Evolutionary conservation across 345 rosid genomes (phyloP).

Genomic region (Viola odorata): DNA sequence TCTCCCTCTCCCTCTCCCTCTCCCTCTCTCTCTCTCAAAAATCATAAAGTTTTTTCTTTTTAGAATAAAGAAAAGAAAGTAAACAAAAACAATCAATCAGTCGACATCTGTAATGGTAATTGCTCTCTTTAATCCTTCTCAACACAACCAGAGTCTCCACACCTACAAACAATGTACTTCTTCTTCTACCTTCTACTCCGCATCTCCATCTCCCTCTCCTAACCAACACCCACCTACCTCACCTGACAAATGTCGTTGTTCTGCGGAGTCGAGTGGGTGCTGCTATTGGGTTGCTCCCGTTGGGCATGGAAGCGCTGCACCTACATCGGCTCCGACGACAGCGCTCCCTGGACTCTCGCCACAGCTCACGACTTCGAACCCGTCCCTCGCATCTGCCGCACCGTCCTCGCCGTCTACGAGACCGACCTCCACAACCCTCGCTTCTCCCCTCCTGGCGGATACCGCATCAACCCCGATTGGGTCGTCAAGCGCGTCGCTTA

Average conservation of each 20-base stretch:
- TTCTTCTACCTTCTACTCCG: neutral
- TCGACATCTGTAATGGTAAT: no score
- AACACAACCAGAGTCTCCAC: no score
- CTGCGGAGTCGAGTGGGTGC: slow-evolving; percentile 68
- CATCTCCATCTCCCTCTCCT: neutral
- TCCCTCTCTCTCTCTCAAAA: neutral
- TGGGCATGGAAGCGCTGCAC: slow-evolving; percentile 98
- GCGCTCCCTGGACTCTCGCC: slow-evolving; percentile 66
- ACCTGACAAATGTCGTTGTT: slow-evolving; percentile 45
- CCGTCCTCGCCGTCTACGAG: slow-evolving; percentile 76
- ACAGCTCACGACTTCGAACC: slow-evolving; percentile 70
- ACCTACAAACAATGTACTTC: no score
- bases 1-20: neutral
- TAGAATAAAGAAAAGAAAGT: no score
- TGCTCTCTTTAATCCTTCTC: no score
- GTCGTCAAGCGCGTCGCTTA: slow-evolving; percentile 61
- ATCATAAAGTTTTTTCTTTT: no score
- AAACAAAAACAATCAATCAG: no score
- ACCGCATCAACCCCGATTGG: slow-evolving; percentile 56
- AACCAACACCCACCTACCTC: neutral
- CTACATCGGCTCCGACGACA: slow-evolving; percentile 72
- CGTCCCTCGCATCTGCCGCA: slow-evolving; percentile 67
- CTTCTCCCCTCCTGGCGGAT: slow-evolving; percentile 49
- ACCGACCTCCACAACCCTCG: slow-evolving; percentile 56
- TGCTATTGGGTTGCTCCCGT: slow-evolving; percentile 56